phyloP scores from a whole-genome alignment of 2,329 filamentous ascomycete species.

The Cladosporium colombiae region DNA sequence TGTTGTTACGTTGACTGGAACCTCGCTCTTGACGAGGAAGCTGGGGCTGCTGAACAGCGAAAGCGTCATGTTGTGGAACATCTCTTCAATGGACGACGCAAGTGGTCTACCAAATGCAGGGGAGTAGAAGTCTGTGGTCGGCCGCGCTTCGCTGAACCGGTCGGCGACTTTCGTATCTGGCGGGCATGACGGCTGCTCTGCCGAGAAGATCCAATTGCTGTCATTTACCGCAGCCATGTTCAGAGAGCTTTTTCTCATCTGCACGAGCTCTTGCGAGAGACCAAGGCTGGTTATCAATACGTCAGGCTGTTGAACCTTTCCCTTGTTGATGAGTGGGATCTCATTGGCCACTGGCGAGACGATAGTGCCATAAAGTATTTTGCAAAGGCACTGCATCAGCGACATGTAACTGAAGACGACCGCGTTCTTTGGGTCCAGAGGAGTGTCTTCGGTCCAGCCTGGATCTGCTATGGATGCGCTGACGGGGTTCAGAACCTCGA shows the following conservation, averaged over 20 bases:
- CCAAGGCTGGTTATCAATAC: not conserved
- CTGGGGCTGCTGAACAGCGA: conserved; percentile 6
- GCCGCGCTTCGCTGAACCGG: not conserved
- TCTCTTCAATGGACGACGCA: not conserved
- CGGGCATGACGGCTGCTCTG: not conserved
- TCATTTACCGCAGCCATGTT: not conserved
- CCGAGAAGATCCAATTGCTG: not conserved
- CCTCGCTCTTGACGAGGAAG: not conserved
- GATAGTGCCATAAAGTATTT: not conserved
- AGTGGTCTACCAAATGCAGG: not conserved
- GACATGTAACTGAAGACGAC: not conserved
- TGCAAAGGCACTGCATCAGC: not conserved
- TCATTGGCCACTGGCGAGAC: not conserved
- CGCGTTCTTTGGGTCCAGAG: not conserved
- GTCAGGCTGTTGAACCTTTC: not conserved
- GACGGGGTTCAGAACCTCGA: not conserved
- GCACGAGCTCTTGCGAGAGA: not conserved
- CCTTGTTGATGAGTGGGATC: not conserved
- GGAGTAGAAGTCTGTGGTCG: not conserved
- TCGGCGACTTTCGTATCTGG: not conserved
- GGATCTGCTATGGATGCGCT: not conserved
- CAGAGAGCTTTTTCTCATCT: not conserved
- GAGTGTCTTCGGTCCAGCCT: not conserved
- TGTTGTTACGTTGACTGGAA: not conserved
- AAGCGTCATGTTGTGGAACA: conserved; percentile 11